Evolutionary conservation across 164 flowering plant genomes (phyloP), one percentile per base, ranked within the genome.

Genomic region (Tetracentron sinense): DNA sequence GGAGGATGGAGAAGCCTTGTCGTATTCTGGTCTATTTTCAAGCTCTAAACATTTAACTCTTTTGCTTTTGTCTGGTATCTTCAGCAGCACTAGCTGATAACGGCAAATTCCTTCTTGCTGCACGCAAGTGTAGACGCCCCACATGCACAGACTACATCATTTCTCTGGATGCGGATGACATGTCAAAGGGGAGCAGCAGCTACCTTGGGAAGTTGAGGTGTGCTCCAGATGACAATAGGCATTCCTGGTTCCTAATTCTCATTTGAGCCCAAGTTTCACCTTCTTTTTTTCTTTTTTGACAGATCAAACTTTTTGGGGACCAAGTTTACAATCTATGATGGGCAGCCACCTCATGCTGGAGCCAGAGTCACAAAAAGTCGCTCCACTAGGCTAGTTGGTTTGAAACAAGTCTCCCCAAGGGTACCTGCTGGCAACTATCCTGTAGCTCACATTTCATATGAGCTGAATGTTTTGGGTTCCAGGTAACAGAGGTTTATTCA

Each of bases 301-400:
- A 88, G 95, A 67, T 84, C 95, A 58, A 88, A 88, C 56, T 88
- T 88, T 61, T 31, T 85, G 28, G 95, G 88, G 63, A 86, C 91
- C 52, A 88, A 82, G 76, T 88, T 88, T 69, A 79, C 88, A 20
- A 65, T 86, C 57, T 79, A 74, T 72, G 95, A 88, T 72, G 78
- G 73, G 10, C 88, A 80, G 72, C 89, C 95, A 50, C 89, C 95
- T 62, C 80, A 86, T 72, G 75, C 84, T 26, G 89, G 81, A 63
- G 85, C 86, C 49, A 72, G 61, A 58, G 74, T 81, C 61, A 54
- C 83, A 30, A 84, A 79, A 63, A 83, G 83, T 58, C 84, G 88
- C 56, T 86, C 91, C 60, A 74, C 74, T 56, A 81, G 82, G 73
- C 71, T 80, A 47, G 83, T 79, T 33, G 83, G 80, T 54, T 56